Base-by-base conservation (phyloP, 805 yeast species). In the Isabelozyma pseudorhagii region DNA sequence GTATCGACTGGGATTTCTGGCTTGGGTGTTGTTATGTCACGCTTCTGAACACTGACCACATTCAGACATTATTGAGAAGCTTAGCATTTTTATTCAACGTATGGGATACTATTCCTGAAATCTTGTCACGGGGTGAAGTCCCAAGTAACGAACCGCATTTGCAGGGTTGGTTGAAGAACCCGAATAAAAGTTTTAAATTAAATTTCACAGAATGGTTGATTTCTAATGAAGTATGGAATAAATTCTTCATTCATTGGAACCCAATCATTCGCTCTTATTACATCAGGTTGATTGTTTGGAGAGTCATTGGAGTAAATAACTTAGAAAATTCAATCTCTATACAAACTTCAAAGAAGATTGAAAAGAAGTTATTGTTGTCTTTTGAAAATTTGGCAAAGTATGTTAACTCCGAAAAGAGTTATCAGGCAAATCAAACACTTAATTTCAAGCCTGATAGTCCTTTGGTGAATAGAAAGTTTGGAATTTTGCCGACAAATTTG, bases 1-100 rank as follows among this genome's bases (percentile, higher is more conserved):
- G 55, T 44, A 66, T 88, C 21, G 80, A 86, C 67, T 89, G 96
- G 94, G 69, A 72, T 46, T 89, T 90, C 60, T 89, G 96, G 96
- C 63, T 85, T 6, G 72, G 75, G 47, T 84, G 87, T 13, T 64
- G 74, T 11, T 67, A 79, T 50, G 71, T 80, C 49, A 79, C 89
- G 84, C 63, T 89, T n/a, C 59, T 71, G 7, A 61, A 66, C 40
- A 81, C 89, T 7, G 82, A 81, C 42, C 87, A 81, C 62, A 74
- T 82, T 54, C 84, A 81, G 54, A 77, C 79, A 18, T 82, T 87
- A 52, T 69, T 86, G 17, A 80, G 87, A 51, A 81, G 83, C 11
- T 62, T 89, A 38, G 81, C 91, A 4, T 77, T 84, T 49, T 62
- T 89, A 47, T 89, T 83, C 69, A 86, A 88, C 62, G 64, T 84